Evolutionary conservation across 306 rosid species (phyloP).

Genomic region (Styphnolobium japonicum): DNA sequence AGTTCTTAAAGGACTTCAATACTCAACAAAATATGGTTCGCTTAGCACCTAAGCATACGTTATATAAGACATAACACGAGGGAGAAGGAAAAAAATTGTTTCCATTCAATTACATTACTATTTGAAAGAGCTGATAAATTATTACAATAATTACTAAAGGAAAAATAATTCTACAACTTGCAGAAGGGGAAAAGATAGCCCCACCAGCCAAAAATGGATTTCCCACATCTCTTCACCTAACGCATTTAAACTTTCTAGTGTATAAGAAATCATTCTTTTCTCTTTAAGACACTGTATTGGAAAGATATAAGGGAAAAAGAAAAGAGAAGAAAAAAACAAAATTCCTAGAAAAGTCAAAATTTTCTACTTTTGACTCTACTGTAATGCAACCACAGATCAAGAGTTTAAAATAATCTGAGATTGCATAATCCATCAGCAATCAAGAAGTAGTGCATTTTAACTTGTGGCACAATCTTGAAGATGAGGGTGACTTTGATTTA

Average conservation of each 20-base stretch:
- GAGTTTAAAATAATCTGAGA: slow-evolving; percentile 25
- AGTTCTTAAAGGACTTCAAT: neutral
- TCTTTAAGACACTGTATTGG: slow-evolving; percentile 38
- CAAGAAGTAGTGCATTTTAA: slow-evolving; percentile 56
- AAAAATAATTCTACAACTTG: slow-evolving; percentile 48
- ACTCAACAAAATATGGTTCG: neutral
- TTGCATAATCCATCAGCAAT: slow-evolving; percentile 35
- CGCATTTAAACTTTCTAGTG: slow-evolving; percentile 39
- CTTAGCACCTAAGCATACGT: neutral
- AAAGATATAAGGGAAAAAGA: slow-evolving; percentile 4
- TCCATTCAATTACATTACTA: slow-evolving; percentile 32
- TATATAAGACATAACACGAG: neutral
- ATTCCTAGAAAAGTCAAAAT: slow-evolving; percentile 55
- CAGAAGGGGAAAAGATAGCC: slow-evolving; percentile 35
- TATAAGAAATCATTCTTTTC: slow-evolving; percentile 41
- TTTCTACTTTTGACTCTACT: slow-evolving; percentile 61
- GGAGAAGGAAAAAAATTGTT: neutral
- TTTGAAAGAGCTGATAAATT: slow-evolving; percentile 37
- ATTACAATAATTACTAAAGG: slow-evolving; percentile 46
- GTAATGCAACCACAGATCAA: slow-evolving; percentile 29
- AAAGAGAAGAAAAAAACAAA: neutral
- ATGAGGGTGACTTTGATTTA: slow-evolving; percentile 69
- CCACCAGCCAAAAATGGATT: slow-evolving; percentile 47
- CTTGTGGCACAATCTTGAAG: slow-evolving; percentile 67
- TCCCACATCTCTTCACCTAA: slow-evolving; percentile 42